phyloP scores from a whole-genome alignment of 371 early-diverging fungal species.

The Batrachochytrium dendrobatidis region DNA sequence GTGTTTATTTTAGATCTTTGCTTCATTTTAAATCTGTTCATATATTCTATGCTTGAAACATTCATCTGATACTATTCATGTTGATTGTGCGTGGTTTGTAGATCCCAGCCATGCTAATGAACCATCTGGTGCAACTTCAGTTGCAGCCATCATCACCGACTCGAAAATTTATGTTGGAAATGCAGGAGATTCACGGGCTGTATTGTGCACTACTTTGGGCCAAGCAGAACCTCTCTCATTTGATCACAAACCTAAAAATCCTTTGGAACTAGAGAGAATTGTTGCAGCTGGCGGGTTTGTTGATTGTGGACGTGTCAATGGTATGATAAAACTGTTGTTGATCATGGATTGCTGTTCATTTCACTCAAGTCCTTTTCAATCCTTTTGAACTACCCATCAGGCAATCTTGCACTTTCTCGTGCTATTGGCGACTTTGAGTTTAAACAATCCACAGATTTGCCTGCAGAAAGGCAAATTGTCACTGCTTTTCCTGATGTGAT shows the following conservation, averaged over 20 bases:
- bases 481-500: constrained; percentile 83
- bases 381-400: constrained; percentile 24
- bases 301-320: constrained; percentile 92
- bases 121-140: constrained; percentile 93
- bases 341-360: neutral
- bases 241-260: constrained; percentile 90
- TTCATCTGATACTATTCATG: constrained; percentile 6
- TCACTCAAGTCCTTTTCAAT: neutral
- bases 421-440: constrained; percentile 97
- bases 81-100: constrained; percentile 23
- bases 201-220: constrained; percentile 64
- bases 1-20: neutral
- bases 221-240: constrained; percentile 66
- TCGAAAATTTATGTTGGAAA: constrained; percentile 65
- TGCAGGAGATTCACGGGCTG: constrained; percentile 92
- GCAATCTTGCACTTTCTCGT: constrained; percentile 87
- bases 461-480: constrained; percentile 83
- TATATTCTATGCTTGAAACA: neutral
- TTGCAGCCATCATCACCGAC: constrained; percentile 72
- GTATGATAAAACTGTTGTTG: constrained; percentile 30
- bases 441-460: constrained; percentile 63
- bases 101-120: constrained; percentile 64
- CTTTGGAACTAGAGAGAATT: constrained; percentile 76
- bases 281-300: constrained; percentile 87
- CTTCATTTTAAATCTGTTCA: neutral